Percentiles rank a stretch among this genome's conserved stretches.
These are phyloP conservation scores for Ogataea philodendri DNA, from an alignment of 805 yeast genomes.

Conservation along the genomic window DNA sequence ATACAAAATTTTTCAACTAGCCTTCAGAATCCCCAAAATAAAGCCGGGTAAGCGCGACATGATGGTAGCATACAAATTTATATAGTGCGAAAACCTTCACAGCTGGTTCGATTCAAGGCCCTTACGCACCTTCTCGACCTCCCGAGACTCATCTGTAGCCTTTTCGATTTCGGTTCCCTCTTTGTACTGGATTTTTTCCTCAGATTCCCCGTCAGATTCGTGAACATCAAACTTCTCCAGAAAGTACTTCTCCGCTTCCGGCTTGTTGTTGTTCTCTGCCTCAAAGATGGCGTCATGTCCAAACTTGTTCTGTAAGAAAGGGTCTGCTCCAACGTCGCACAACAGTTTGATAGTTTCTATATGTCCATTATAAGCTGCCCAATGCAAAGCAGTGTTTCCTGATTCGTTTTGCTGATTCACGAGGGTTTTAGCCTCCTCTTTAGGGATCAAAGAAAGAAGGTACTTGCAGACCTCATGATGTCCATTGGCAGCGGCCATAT, in stretches of 20 bases:
- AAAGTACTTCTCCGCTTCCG: slow-evolving; percentile 75
- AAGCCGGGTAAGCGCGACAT: slow-evolving; percentile 14
- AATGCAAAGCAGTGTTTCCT: slow-evolving; percentile 93
- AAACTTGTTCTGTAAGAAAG: slow-evolving; percentile 68
- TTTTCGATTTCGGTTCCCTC: slow-evolving; percentile 53
- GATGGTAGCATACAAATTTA: slow-evolving; percentile 6
- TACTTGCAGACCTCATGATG: slow-evolving; percentile 66
- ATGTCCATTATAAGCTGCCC: slow-evolving; percentile 94
- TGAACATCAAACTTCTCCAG: slow-evolving; percentile 70
- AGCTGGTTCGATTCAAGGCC: slow-evolving; percentile 27
- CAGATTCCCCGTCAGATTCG: slow-evolving; percentile 42
- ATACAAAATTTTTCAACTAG: slow-evolving; percentile 16
- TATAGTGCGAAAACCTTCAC: slow-evolving; percentile 1
- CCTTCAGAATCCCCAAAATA: not conserved
- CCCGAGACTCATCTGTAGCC: slow-evolving; percentile 45
- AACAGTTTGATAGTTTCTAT: slow-evolving; percentile 64
- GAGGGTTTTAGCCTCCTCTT: slow-evolving; percentile 43
- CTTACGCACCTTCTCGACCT: slow-evolving; percentile 35
- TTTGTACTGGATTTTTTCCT: slow-evolving; percentile 36
- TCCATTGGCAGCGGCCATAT: slow-evolving; percentile 96
- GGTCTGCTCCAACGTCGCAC: slow-evolving; percentile 79
- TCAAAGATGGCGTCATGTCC: slow-evolving; percentile 86
- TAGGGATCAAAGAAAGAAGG: slow-evolving; percentile 48
- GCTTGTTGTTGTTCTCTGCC: slow-evolving; percentile 77
- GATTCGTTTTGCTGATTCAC: slow-evolving; percentile 62